phyloP scores from a whole-genome alignment of 257 asterid species.

The Haberlea rhodopensis region DNA sequence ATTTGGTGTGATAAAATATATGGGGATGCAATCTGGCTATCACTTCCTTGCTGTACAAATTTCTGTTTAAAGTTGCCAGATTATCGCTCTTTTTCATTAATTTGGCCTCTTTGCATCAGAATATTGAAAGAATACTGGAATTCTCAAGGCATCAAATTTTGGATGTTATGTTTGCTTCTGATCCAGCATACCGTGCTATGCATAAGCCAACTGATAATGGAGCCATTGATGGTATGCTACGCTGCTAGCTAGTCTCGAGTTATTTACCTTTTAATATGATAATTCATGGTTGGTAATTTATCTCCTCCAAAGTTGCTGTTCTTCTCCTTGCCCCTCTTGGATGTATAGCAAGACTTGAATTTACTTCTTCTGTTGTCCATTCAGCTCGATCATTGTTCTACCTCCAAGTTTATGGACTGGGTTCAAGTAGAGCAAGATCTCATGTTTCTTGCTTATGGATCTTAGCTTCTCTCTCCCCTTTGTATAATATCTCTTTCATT shows the following conservation, averaged over 20 bases:
- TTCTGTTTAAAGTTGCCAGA: slow-evolving; percentile 20
- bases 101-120: slow-evolving; percentile 48
- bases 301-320: slow-evolving; percentile 1
- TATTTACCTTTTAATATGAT: slow-evolving; percentile 16
- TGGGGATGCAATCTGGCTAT: slow-evolving; percentile 20
- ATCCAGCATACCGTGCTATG: slow-evolving; percentile 88
- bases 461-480: slow-evolving; percentile 16
- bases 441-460: slow-evolving; percentile 19
- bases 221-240: slow-evolving; percentile 61
- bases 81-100: slow-evolving; percentile 27
- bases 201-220: slow-evolving; percentile 73
- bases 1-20: slow-evolving; percentile 18
- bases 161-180: slow-evolving; percentile 87
- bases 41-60: slow-evolving; percentile 1
- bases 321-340: slow-evolving; percentile 15
- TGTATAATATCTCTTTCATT: slow-evolving; percentile 12
- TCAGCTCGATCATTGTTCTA: slow-evolving; percentile 17
- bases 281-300: slow-evolving; percentile 2
- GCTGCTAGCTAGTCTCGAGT: slow-evolving; percentile 18
- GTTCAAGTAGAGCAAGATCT: slow-evolving; percentile 20
- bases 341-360: slow-evolving; percentile 12
- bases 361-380: slow-evolving; percentile 3
- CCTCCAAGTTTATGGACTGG: slow-evolving; percentile 10
- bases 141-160: slow-evolving; percentile 90
- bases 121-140: slow-evolving; percentile 92